These are phyloP conservation scores for Blastomyces silverae DNA, from an alignment of 2,329 filamentous ascomycete species.

Conservation along the genomic window DNA sequence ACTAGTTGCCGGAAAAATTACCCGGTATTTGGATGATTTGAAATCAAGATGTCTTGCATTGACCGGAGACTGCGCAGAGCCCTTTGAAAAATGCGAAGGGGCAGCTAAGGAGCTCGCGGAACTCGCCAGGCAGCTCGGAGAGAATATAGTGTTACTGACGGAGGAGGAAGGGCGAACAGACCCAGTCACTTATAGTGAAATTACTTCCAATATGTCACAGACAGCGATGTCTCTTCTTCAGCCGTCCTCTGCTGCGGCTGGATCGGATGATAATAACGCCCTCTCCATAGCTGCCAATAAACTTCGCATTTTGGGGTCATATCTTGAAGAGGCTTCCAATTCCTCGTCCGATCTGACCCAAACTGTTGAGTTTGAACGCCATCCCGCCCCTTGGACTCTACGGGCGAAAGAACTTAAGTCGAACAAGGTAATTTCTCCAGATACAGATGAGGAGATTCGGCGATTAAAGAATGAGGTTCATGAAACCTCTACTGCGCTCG, in stretches of 20 bases:
- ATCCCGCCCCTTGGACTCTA: conserved; percentile 71
- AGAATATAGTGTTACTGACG: conserved; percentile 59
- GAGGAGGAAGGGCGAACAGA: conserved; percentile 65
- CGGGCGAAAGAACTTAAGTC: conserved; percentile 73
- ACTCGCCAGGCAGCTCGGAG: conserved; percentile 61
- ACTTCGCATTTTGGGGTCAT: conserved; percentile 57
- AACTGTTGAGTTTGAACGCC: conserved; percentile 71
- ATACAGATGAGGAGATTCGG: conserved; percentile 77
- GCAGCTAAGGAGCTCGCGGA: conserved; percentile 59
- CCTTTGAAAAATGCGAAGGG: conserved; percentile 63
- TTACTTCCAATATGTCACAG: conserved; percentile 53
- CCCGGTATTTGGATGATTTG: conserved; percentile 70
- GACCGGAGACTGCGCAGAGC: conserved; percentile 57
- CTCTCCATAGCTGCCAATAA: conserved; percentile 62
- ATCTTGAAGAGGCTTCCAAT: conserved; percentile 63
- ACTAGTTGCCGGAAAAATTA: conserved; percentile 71
- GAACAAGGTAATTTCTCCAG: conserved; percentile 71
- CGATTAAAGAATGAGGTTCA: conserved; percentile 72
- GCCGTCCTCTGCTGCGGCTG: conserved; percentile 22
- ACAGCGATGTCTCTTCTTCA: conserved; percentile 26
- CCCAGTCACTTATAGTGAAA: conserved; percentile 59
- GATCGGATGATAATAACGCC: conserved; percentile 46
- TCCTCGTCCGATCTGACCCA: conserved; percentile 64
- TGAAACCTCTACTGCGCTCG: conserved; percentile 65
- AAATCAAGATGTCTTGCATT: conserved; percentile 68